These are phyloP conservation scores for Schizosaccharomyces octosporus DNA, from an alignment of 805 yeast species.

Conservation along the genomic window DNA sequence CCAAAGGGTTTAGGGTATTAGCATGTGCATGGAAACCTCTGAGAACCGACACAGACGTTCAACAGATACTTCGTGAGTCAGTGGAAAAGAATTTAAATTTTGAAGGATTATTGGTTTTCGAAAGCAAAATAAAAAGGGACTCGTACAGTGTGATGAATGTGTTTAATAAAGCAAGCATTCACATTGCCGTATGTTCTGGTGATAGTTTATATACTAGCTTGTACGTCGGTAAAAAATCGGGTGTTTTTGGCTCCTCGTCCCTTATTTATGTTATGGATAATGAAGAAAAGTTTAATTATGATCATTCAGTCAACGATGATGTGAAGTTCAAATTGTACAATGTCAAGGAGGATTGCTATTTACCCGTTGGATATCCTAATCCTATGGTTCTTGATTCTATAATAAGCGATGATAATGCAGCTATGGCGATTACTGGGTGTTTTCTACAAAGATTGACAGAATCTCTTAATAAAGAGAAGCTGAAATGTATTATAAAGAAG, in stretches of 20 bases:
- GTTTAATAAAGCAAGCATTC: slow-evolving; percentile 39
- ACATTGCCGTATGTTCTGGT: slow-evolving; percentile 93
- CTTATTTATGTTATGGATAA: slow-evolving; percentile 38
- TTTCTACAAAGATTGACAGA: slow-evolving; percentile 54
- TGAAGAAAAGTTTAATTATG: background rate
- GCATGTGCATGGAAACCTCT: slow-evolving; percentile 54
- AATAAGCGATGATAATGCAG: too few species aligned
- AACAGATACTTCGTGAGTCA: slow-evolving; percentile 31
- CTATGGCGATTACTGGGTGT: slow-evolving; percentile 48
- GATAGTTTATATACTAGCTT: slow-evolving; percentile 86
- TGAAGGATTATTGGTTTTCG: slow-evolving; percentile 75
- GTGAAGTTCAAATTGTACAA: too few species aligned
- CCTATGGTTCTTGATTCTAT: too few species aligned
- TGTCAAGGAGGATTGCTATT: too few species aligned
- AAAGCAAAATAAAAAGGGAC: slow-evolving; percentile 57
- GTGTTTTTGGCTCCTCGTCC: slow-evolving; percentile 24
- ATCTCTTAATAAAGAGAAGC: slow-evolving; percentile 18
- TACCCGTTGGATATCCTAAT: too few species aligned
- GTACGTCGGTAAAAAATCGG: slow-evolving; percentile 73
- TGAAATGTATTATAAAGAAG: slow-evolving; percentile 20
- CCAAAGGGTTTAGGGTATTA: slow-evolving; percentile 80
- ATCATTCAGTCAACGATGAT: too few species aligned
- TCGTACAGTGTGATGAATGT: slow-evolving; percentile 36
- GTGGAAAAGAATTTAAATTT: slow-evolving; percentile 50
- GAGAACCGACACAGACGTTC: slow-evolving; percentile 22